Percentiles rank a stretch among this genome's conserved stretches.
Evolutionary conservation across 2,329 filamentous ascomycete species (phyloP).

Genomic region (Apiospora sp.): DNA sequence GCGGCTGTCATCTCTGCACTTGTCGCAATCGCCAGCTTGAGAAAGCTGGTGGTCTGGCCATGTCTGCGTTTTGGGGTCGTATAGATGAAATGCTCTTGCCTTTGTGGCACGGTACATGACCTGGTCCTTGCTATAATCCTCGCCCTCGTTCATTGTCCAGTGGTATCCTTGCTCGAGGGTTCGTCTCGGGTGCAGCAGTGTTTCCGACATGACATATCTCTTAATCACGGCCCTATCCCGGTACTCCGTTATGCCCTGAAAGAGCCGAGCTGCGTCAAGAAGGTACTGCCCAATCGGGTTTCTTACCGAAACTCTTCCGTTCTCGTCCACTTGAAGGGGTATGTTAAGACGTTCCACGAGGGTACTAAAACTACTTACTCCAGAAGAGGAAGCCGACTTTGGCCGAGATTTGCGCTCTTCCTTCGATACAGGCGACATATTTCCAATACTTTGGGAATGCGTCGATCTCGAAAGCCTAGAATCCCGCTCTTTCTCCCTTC

Average conservation of each 20-base stretch:
- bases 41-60: conserved; percentile 25
- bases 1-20: conserved; percentile 31
- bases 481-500: conserved; percentile 8
- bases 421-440: no score
- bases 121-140: conserved; percentile 49
- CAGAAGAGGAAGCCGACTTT: no score
- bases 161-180: conserved; percentile 57
- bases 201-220: conserved; percentile 42
- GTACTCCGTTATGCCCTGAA: conserved; percentile 47
- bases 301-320: conserved; percentile 27
- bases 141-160: conserved; percentile 49
- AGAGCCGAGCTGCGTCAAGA: conserved; percentile 32
- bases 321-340: conserved; percentile 8
- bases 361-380: conserved; percentile 17
- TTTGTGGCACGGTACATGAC: conserved; percentile 48
- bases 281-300: conserved; percentile 41
- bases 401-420: no score
- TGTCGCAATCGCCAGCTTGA: conserved; percentile 25
- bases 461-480: no score
- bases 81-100: conserved; percentile 33
- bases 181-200: conserved; percentile 51
- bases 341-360: not conserved
- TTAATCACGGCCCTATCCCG: conserved; percentile 45
- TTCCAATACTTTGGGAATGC: not conserved
- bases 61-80: conserved; percentile 15